These are phyloP conservation scores for Boletus pseudo-olivaceus DNA, from an alignment of 768 basidiomycete species.

Conservation along the genomic window DNA sequence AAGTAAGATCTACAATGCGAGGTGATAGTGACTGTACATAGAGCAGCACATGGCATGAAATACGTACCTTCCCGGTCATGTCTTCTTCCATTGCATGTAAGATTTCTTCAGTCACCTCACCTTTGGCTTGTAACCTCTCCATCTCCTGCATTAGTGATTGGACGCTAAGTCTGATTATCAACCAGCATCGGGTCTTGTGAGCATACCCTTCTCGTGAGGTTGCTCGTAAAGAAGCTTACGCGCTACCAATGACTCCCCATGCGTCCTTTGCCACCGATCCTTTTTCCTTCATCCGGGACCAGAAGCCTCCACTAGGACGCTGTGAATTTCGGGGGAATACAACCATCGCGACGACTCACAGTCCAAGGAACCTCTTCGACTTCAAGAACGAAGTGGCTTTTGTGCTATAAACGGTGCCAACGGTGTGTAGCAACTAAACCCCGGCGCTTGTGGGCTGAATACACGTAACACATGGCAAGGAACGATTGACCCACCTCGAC, in stretches of 20 bases:
- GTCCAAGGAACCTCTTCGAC: slow-evolving; percentile 85
- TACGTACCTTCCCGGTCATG: slow-evolving; percentile 77
- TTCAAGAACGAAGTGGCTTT: slow-evolving; percentile 92
- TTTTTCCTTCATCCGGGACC: slow-evolving; percentile 92
- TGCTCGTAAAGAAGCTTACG: slow-evolving; percentile 48
- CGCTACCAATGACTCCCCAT: slow-evolving; percentile 95
- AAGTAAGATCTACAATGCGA: slow-evolving; percentile 66
- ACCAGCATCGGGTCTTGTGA: slow-evolving; percentile 48
- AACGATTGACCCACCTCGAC: slow-evolving; percentile 63
- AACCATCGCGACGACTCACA: slow-evolving; percentile 48
- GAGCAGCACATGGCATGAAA: neutral
- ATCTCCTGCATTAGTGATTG: slow-evolving; percentile 60
- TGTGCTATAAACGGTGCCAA: slow-evolving; percentile 88
- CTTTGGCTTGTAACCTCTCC: slow-evolving; percentile 84
- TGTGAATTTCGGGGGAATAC: slow-evolving; percentile 7
- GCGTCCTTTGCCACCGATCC: slow-evolving; percentile 91
- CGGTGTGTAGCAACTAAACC: slow-evolving; percentile 76
- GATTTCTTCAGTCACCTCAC: slow-evolving; percentile 85
- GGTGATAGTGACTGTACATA: neutral
- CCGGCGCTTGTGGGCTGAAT: neutral
- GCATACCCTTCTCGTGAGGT: slow-evolving; percentile 44
- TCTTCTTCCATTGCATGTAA: slow-evolving; percentile 86
- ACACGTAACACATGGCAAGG: neutral
- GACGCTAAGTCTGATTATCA: slow-evolving; percentile 25
- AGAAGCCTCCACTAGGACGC: slow-evolving; percentile 72